These are phyloP conservation scores for Dryadomyces sulphureus DNA, from an alignment of 2,329 filamentous ascomycete genomes.

Conservation along the genomic window DNA sequence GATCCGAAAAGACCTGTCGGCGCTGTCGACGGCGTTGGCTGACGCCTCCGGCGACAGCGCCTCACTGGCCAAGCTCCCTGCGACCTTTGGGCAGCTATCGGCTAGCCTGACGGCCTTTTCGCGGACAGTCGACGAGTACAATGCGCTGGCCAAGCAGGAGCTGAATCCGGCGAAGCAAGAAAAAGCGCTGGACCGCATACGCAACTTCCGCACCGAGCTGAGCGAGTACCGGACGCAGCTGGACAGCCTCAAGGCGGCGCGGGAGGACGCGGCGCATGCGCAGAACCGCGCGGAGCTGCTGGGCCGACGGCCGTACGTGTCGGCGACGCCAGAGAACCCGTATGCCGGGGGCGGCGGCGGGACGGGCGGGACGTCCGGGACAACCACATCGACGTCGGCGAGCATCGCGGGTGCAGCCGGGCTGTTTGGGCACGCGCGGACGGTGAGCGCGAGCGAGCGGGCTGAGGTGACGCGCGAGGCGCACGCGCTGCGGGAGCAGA, in stretches of 20 bases:
- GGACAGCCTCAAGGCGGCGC: constrained; percentile 58
- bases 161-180: constrained; percentile 82
- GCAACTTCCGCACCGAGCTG: constrained; percentile 73
- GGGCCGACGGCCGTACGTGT: constrained; percentile 71
- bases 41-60: constrained; percentile 18
- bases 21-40: constrained; percentile 15
- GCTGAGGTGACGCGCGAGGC: constrained; percentile 42
- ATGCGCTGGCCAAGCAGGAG: constrained; percentile 70
- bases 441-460: constrained; percentile 23
- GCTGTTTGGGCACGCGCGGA: constrained; percentile 21
- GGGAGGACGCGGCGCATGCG: constrained; percentile 56
- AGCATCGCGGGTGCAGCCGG: constrained; percentile 10
- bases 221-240: constrained; percentile 66
- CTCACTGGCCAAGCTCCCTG: constrained; percentile 20
- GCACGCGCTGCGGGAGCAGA: constrained; percentile 79
- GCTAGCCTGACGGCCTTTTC: constrained; percentile 59
- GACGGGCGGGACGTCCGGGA: no score
- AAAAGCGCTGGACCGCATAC: constrained; percentile 73
- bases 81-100: constrained; percentile 48
- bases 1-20: constrained; percentile 56
- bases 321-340: constrained; percentile 73
- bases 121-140: constrained; percentile 87
- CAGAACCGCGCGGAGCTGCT: constrained; percentile 67
- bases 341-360: constrained; percentile 48
- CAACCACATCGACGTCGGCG: not conserved